Percentiles rank a stretch among this genome's conserved stretches.
phyloP scores from a whole-genome alignment of 345 rosid species.

The Alliaria petiolata region DNA sequence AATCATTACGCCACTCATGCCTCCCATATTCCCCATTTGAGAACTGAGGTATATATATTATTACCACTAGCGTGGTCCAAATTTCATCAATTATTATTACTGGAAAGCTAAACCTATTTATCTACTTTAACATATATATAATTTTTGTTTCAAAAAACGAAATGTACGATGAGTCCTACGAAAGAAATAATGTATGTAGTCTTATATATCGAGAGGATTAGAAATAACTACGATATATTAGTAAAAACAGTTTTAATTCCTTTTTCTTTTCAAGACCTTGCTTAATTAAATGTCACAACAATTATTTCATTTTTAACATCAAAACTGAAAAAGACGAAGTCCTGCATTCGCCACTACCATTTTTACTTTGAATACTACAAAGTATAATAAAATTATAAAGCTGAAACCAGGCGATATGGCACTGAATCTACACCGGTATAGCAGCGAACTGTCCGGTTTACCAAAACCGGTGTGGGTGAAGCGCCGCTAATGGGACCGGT shows the following conservation, averaged over 20 bases:
- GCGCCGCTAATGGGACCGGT: too few relatives aligned
- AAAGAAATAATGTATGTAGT: not conserved
- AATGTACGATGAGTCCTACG: constrained; percentile 15
- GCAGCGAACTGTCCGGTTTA: not conserved
- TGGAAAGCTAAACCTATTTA: constrained; percentile 24
- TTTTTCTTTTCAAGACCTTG: not conserved
- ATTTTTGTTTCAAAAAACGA: not conserved
- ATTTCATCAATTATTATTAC: constrained; percentile 31
- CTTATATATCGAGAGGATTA: not conserved
- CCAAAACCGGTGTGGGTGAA: constrained; percentile 6
- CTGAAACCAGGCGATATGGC: constrained; percentile 10
- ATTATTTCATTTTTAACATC: not conserved
- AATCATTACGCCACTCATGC: constrained; percentile 39
- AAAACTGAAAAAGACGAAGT: constrained; percentile 9
- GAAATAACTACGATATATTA: not conserved
- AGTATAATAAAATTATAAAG: constrained; percentile 7
- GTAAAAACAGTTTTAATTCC: not conserved
- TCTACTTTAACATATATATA: constrained; percentile 3
- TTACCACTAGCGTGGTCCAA: constrained; percentile 34
- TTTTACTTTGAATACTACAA: constrained; percentile 18
- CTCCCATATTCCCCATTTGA: constrained; percentile 24
- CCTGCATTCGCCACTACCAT: constrained; percentile 6
- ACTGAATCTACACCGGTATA: constrained; percentile 11
- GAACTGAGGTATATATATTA: constrained; percentile 10
- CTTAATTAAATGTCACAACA: constrained; percentile 3